Base-by-base conservation (phyloP, 495 filamentous ascomycete genomes). In the Aspergillus sclerotiicarbonarius region DNA sequence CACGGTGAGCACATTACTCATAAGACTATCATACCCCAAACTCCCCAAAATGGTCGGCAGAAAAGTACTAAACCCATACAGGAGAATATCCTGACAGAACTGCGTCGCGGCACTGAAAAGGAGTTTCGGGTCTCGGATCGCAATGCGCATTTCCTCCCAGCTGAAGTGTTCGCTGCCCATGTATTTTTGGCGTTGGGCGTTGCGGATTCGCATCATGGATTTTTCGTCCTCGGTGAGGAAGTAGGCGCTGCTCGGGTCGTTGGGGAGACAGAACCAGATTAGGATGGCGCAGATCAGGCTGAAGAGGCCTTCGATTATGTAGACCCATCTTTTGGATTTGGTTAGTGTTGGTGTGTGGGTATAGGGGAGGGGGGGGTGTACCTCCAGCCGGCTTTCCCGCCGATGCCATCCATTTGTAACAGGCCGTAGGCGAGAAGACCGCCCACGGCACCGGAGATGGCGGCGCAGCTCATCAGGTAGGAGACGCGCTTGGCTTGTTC, bases 11-110 rank as follows among this genome's bases (percentile, higher is more conserved):
- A 77, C 72, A 48, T 80, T 76, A 51, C 72, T 70, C 59, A 80
- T 73, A 18, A 82, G 63, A 12, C 72, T 76, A 49, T 71, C 59
- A 56, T 82, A 83, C 0, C 79, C 81, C 59, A 86, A 74, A 10
- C 72, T 73, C 46, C 72, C 60, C 51, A 87, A 66, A 45, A 86
- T 84, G 1, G 78, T 77, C 1, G 83, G 84, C 20, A 86, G 56
- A 62, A 87, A 87, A 8, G 81, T 85, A 52, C 74, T 79, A 71
- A 84, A 84, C 32, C 83, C 82, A 52, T 84, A 83, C 7, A 85
- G 71, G 20, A 84, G 70, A 6, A 83, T 81, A 54, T 84, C 79
- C 65, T 75, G 70, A 21, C 76, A 75, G 62, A 85, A 83, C 51
- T 82, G 78, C n/a, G 74, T 76, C 19, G 72, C 62, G 21, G 71